Base-by-base conservation (phyloP, 495 filamentous ascomycete genomes). In the Penicillium odoratum region DNA sequence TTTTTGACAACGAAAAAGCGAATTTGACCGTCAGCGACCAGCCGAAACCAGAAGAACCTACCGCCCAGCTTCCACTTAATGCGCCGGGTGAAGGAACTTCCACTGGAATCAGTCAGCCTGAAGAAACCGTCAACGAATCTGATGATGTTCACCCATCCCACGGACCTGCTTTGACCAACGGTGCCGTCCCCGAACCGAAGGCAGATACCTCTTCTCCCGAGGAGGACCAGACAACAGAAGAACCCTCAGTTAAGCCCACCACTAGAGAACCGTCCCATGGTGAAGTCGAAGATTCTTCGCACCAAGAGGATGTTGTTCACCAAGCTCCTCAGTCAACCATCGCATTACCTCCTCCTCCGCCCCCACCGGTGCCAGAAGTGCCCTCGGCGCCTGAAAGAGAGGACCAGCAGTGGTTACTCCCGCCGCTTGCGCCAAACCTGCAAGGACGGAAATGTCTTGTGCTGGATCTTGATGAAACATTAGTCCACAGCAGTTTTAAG, bases 401-500 rank as follows among this genome's bases (percentile, higher is more conserved):
- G 44, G 72, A 81, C 26, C 72, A 88, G 55, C 86, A 88, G 61
- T 95, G 81, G 77, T 78, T 99, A 31, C 75, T 98, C 49, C 91
- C 91, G 15, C 89, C 93, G 9, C 77, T 92, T 48, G 75, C 84
- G 16, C 87, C 92, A 13, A 86, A 87, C 59, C 83, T 94, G 62
- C 85, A 87, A 58, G 89, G 91, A 25, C 87, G 88, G 66, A 99
- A 99, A 72, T 98, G 95, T 66, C 78, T 99, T 44, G 93, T 99
- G 15, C 80, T 99, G 26, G 94, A 99, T 76, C 76, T 99, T 46
- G 94, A 99, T 62, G 94, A 99, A 72, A 99, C 95, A n/a, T 76
- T 99, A 36, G 94, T 99, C 21, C 94, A 99, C 74, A 98, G 94
- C 72, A 98, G 94, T 65, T 99, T 99, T 74, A 99, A 99, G 86